Evolutionary conservation across 768 basidiomycete species (phyloP).

Genomic region (Russula brevipes): DNA sequence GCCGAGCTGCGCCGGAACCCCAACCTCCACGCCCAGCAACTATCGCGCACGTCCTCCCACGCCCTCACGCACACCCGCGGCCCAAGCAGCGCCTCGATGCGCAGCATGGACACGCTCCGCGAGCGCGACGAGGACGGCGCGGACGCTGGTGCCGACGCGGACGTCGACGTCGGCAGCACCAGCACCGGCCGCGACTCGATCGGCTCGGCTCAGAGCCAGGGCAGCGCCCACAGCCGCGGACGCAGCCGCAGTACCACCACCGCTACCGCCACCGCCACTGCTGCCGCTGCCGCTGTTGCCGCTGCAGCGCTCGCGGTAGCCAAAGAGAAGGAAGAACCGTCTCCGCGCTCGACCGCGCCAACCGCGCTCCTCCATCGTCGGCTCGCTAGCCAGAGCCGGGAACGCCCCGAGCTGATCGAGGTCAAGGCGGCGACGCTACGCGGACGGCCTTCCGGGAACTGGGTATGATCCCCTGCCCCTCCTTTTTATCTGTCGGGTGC

Average conservation of each 20-base stretch:
- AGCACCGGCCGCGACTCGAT: conserved; percentile 23
- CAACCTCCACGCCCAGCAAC: conserved; percentile 20
- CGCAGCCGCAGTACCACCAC: background rate
- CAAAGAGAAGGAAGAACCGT: conserved; percentile 1
- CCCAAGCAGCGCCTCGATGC: conserved; percentile 51
- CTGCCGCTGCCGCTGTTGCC: background rate
- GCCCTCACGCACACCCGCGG: conserved; percentile 38
- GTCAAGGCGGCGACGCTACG: conserved; percentile 14
- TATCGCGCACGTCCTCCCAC: conserved; percentile 21
- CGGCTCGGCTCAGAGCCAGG: conserved; percentile 15
- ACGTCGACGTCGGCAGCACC: conserved; percentile 7
- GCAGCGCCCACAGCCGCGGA: conserved; percentile 10
- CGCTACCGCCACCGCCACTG: background rate
- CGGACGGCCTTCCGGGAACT: conserved; percentile 12
- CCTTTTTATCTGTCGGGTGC: background rate
- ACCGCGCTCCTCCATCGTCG: conserved; percentile 13
- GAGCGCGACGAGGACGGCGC: conserved; percentile 42
- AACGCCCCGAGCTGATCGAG: conserved; percentile 16
- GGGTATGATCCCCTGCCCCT: conserved; percentile 1
- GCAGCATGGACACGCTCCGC: conserved; percentile 55
- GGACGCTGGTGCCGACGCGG: background rate
- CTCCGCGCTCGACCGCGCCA: background rate
- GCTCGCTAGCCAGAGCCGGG: conserved; percentile 16
- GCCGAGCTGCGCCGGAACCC: conserved; percentile 58
- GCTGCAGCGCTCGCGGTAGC: background rate